Percentiles rank a stretch among this genome's conserved stretches.
Evolutionary conservation across 2,329 filamentous ascomycete genomes (phyloP).

Genomic region (Westerdykella sp.): DNA sequence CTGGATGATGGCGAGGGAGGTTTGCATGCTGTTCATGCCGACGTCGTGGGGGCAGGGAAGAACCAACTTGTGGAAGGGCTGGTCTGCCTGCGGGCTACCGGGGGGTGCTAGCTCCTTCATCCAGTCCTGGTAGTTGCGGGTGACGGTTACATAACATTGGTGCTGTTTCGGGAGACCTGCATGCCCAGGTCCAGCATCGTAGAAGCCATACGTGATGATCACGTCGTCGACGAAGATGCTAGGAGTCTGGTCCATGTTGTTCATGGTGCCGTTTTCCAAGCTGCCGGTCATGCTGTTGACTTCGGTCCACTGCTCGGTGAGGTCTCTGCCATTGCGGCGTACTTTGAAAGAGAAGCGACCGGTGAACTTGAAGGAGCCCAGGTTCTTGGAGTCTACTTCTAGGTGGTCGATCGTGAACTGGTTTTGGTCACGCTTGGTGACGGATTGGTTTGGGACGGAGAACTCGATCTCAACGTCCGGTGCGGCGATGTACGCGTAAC

Average conservation of each 20-base stretch:
- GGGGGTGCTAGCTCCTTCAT: slow-evolving; percentile 40
- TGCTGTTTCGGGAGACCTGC: slow-evolving; percentile 41
- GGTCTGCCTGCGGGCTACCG: slow-evolving; percentile 35
- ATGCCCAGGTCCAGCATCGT: slow-evolving; percentile 43
- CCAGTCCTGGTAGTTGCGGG: slow-evolving; percentile 42
- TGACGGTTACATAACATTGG: slow-evolving; percentile 42
- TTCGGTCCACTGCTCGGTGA: slow-evolving; percentile 42
- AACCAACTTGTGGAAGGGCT: slow-evolving; percentile 41
- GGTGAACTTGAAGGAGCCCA: slow-evolving; percentile 40
- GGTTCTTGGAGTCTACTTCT: slow-evolving; percentile 43
- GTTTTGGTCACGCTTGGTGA: slow-evolving; percentile 28
- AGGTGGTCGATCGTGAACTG: slow-evolving; percentile 39
- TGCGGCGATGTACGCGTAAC: slow-evolving; percentile 32
- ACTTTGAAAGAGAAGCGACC: slow-evolving; percentile 43
- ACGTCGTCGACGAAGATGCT: slow-evolving; percentile 31
- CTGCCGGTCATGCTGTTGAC: slow-evolving; percentile 45
- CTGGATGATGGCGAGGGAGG: slow-evolving; percentile 36
- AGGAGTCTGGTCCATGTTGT: slow-evolving; percentile 25
- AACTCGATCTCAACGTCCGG: slow-evolving; percentile 41
- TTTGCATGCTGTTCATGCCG: slow-evolving; percentile 49
- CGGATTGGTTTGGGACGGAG: slow-evolving; percentile 38
- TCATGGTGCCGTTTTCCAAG: slow-evolving; percentile 38
- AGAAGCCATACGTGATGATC: slow-evolving; percentile 45
- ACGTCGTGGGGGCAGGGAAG: slow-evolving; percentile 46
- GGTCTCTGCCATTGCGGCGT: slow-evolving; percentile 33